phyloP scores from a whole-genome alignment of 2,329 filamentous ascomycete genomes.

The Rhynchosporium secalis region DNA sequence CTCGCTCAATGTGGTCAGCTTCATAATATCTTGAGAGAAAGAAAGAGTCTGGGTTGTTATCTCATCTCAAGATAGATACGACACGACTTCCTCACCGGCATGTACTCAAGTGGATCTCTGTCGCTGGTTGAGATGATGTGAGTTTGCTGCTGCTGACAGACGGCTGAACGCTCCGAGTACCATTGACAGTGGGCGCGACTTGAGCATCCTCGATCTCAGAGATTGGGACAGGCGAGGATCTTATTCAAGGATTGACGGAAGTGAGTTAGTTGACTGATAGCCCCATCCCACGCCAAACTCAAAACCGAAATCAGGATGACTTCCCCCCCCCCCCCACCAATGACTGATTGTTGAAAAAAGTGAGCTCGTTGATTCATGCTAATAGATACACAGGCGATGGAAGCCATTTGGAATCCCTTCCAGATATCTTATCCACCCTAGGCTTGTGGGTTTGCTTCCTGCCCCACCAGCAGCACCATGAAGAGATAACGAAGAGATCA shows the following conservation, averaged over 20 bases:
- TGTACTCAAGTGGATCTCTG: neutral
- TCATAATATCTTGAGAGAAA: too few relatives aligned
- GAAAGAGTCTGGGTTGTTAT: too few relatives aligned
- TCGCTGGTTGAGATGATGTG: neutral
- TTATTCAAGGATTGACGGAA: neutral
- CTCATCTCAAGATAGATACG: too few relatives aligned
- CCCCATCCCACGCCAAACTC: neutral
- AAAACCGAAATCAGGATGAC: too few relatives aligned
- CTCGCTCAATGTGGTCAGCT: too few relatives aligned
- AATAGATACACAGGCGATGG: neutral
- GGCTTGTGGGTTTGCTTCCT: neutral
- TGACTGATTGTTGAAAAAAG: too few relatives aligned
- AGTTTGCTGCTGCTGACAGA: constrained; percentile 6
- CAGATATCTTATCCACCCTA: neutral
- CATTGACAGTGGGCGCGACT: neutral
- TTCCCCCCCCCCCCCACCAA: too few relatives aligned
- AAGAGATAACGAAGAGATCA: constrained; percentile 1
- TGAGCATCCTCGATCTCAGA: constrained; percentile 6
- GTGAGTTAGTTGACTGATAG: neutral
- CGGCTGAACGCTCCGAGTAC: constrained; percentile 1
- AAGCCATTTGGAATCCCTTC: neutral
- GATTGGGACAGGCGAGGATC: neutral
- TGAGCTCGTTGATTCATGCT: neutral
- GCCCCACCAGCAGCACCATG: constrained; percentile 3
- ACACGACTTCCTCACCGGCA: too few relatives aligned